phyloP scores from a whole-genome alignment of 2,329 filamentous ascomycete species.

The Aspergillus piperis region DNA sequence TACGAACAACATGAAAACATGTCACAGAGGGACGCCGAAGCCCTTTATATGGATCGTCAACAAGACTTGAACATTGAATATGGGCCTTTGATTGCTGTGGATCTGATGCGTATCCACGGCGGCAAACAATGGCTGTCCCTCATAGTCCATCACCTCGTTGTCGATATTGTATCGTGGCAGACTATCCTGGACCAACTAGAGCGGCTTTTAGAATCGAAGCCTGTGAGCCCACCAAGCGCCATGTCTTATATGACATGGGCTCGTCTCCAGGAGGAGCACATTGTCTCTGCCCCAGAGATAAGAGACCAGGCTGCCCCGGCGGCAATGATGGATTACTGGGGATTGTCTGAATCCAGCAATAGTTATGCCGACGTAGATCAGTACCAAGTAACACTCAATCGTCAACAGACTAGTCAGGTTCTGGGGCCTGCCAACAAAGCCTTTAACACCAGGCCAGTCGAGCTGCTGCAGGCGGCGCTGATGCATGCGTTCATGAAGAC shows the following conservation, averaged over 20 bases:
- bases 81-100: constrained; percentile 11
- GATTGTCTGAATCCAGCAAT: no score
- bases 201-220: no score
- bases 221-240: not conserved
- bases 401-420: not conserved
- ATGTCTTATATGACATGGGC: not conserved
- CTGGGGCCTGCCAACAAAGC: constrained; percentile 8
- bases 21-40: not conserved
- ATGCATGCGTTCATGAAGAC: not conserved
- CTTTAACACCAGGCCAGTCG: not conserved
- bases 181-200: not conserved
- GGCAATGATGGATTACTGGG: no score
- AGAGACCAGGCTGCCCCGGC: no score
- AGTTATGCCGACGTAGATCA: not conserved
- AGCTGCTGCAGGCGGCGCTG: not conserved
- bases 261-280: no score
- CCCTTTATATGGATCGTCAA: not conserved
- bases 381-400: not conserved
- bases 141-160: constrained; percentile 18
- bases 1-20: not conserved
- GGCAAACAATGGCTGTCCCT: constrained; percentile 21
- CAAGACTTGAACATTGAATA: constrained; percentile 1
- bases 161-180: constrained; percentile 13
- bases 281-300: no score
- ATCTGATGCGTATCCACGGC: not conserved